Percentiles rank a stretch among this genome's conserved stretches.
phyloP scores from a whole-genome alignment of 2,329 filamentous ascomycete genomes.

The Venturia oleaginea region DNA sequence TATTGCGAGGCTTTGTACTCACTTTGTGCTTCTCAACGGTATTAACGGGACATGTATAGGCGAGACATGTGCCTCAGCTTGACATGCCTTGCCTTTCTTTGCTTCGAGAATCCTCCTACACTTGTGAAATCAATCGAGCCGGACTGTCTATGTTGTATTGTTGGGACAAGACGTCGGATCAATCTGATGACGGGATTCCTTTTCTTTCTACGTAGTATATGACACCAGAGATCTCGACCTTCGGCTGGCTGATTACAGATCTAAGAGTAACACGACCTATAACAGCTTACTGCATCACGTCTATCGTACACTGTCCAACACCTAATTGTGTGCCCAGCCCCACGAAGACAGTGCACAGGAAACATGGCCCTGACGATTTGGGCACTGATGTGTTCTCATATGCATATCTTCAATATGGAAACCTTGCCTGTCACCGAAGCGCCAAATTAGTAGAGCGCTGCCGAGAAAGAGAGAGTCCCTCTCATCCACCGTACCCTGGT shows the following conservation, averaged over 20 bases:
- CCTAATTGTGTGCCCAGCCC: neutral
- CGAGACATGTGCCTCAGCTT: neutral
- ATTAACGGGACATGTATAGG: neutral
- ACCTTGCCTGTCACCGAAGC: neutral
- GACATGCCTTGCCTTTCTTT: neutral
- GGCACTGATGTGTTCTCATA: neutral
- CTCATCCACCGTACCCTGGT: no score
- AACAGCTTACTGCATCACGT: neutral
- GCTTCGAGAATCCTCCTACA: neutral
- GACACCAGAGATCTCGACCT: neutral
- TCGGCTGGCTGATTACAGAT: neutral
- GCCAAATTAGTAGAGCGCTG: neutral
- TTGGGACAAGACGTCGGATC: neutral
- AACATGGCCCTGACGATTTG: neutral
- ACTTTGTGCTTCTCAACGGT: neutral
- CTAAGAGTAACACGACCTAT: neutral
- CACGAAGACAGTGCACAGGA: neutral
- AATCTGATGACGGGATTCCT: neutral
- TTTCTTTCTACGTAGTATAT: neutral
- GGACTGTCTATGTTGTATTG: neutral
- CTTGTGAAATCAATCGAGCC: neutral
- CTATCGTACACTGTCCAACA: neutral
- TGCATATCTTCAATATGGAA: neutral
- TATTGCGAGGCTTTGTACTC: neutral
- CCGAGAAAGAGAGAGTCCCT: neutral